These are phyloP conservation scores for Aspergillus avenaceus DNA, from an alignment of 495 filamentous ascomycete species.

Conservation along the genomic window DNA sequence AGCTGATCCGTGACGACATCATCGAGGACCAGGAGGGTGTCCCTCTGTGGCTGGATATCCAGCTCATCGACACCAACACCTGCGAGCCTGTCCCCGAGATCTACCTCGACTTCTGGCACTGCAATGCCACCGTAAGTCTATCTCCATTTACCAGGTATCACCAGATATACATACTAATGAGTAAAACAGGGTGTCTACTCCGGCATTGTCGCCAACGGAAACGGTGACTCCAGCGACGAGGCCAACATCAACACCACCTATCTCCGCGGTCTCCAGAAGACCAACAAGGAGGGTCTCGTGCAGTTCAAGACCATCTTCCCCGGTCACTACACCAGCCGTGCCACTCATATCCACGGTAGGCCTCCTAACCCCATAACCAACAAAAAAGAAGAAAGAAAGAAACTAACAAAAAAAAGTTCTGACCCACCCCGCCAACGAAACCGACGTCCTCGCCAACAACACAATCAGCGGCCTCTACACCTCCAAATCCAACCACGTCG, in stretches of 20 bases:
- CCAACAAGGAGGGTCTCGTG: conserved; percentile 45
- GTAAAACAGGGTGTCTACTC: conserved; percentile 51
- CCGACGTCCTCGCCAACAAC: conserved; percentile 17
- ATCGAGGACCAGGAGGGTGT: conserved; percentile 54
- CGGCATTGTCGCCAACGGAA: conserved; percentile 48
- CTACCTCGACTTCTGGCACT: conserved; percentile 61
- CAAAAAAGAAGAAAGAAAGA: background rate
- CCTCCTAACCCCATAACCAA: background rate
- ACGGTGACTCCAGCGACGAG: conserved; percentile 40
- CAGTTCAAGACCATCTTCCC: conserved; percentile 52
- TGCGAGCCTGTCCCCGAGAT: conserved; percentile 51
- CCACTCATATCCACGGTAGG: conserved; percentile 37
- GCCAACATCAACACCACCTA: conserved; percentile 46
- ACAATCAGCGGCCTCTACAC: conserved; percentile 33
- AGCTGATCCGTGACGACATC: conserved; percentile 53
- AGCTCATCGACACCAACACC: conserved; percentile 55
- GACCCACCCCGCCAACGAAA: conserved; percentile 29
- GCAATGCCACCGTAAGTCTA: conserved; percentile 35
- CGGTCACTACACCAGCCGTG: conserved; percentile 49
- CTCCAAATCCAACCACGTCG: conserved; percentile 45
- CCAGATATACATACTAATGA: background rate
- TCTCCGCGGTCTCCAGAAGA: conserved; percentile 51
- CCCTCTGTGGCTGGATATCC: conserved; percentile 54
- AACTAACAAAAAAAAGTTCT: conserved; percentile 20
- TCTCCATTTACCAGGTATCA: conserved; percentile 12